These are phyloP conservation scores for Massospora cicadina DNA, from an alignment of 371 early-diverging fungal species.

Conservation along the genomic window DNA sequence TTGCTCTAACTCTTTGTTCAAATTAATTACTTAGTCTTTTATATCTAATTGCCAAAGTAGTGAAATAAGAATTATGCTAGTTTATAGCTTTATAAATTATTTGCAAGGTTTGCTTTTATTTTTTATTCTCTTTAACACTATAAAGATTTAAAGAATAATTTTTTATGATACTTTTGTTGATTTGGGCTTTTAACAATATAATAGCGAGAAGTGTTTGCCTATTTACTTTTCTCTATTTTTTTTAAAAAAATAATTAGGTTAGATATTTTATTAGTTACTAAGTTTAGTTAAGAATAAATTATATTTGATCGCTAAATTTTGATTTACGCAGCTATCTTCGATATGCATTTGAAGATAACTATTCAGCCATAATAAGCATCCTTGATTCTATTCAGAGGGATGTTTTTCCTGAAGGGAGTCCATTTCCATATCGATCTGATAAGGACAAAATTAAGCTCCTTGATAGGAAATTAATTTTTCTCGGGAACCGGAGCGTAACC, in stretches of 20 bases:
- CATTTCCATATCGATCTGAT: slow-evolving; percentile 25
- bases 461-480: slow-evolving; percentile 36
- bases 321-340: slow-evolving; percentile 14
- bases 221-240: background rate
- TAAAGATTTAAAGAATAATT: no score
- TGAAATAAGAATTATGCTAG: no score
- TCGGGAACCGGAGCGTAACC: slow-evolving; percentile 51
- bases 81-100: no score
- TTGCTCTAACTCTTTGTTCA: no score
- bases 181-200: no score
- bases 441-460: slow-evolving; percentile 19
- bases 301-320: background rate
- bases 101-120: no score
- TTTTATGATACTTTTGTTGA: slow-evolving; percentile 12
- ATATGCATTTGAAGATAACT: slow-evolving; percentile 16
- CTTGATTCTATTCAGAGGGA: slow-evolving; percentile 21
- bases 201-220: no score
- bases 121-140: no score
- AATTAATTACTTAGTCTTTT: no score
- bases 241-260: background rate
- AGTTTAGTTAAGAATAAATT: background rate
- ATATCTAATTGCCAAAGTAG: no score
- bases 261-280: background rate
- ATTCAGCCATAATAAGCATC: slow-evolving; percentile 21
- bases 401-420: slow-evolving; percentile 19